Evolutionary conservation across 495 filamentous ascomycete genomes (phyloP).

Genomic region (Penicillium goetzii): DNA sequence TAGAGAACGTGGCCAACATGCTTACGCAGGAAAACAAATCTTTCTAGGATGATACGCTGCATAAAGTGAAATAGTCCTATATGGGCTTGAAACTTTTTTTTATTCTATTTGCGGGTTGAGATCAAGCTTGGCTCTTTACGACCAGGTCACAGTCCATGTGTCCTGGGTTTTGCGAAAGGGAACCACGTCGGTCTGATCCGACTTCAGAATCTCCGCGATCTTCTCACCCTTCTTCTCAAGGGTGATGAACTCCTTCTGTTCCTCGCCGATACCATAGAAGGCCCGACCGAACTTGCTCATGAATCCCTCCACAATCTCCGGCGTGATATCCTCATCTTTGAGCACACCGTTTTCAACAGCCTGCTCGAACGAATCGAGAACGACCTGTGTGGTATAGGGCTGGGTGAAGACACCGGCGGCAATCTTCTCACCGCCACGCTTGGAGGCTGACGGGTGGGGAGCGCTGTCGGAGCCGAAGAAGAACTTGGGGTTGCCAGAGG

Average conservation of each 20-base stretch:
- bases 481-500: constrained; percentile 74
- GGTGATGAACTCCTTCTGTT: constrained; percentile 61
- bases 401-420: constrained; percentile 92
- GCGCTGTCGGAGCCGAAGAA: constrained; percentile 75
- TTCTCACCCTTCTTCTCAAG: constrained; percentile 64
- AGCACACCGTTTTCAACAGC: constrained; percentile 68
- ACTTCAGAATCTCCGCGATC: constrained; percentile 55
- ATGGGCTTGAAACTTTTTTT: constrained; percentile 24
- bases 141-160: constrained; percentile 64
- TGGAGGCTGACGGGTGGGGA: constrained; percentile 76
- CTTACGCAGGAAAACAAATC: constrained; percentile 41
- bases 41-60: constrained; percentile 12
- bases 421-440: constrained; percentile 65
- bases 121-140: constrained; percentile 20
- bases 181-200: constrained; percentile 64
- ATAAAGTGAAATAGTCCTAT: constrained; percentile 11
- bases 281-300: constrained; percentile 70
- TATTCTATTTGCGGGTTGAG: constrained; percentile 8
- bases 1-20: constrained; percentile 50
- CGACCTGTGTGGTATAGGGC: constrained; percentile 76
- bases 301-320: constrained; percentile 73
- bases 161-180: constrained; percentile 69
- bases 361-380: constrained; percentile 73
- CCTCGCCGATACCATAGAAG: constrained; percentile 66
- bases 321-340: constrained; percentile 66